Evolutionary conservation across 108 stramenopile genomes (phyloP).

Genomic region (Cyclotella cryptica): DNA sequence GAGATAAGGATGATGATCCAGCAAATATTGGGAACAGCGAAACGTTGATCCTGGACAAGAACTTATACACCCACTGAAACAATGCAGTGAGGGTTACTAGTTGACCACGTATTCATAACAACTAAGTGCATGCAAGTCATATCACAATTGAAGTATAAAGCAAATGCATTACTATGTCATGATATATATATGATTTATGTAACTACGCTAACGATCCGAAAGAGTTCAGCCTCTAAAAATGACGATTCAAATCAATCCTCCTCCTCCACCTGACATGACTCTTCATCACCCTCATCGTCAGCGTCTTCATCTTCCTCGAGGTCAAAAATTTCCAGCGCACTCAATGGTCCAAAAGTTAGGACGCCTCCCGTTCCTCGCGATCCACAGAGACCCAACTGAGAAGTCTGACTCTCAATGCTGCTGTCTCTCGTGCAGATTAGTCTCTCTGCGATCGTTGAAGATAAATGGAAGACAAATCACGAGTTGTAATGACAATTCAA

Average conservation of each 20-base stretch:
- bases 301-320: conserved; percentile 77
- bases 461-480: not conserved
- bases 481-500: not conserved
- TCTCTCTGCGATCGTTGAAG: conserved; percentile 23
- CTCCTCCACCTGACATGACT: not conserved
- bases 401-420: not conserved
- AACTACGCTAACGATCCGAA: not conserved
- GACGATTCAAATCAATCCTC: not conserved
- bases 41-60: not conserved
- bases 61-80: not conserved
- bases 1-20: conserved; percentile 4
- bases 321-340: conserved; percentile 64
- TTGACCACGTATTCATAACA: not conserved
- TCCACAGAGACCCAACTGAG: conserved; percentile 58
- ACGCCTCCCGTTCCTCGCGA: conserved; percentile 75
- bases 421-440: conserved; percentile 20
- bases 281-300: conserved; percentile 53
- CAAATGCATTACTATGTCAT: not conserved
- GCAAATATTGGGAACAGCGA: not conserved
- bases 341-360: conserved; percentile 33
- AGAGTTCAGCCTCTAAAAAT: no score
- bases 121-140: no score
- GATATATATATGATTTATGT: not conserved
- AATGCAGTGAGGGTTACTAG: not conserved
- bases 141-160: not conserved